These are phyloP conservation scores for Amylostereum areolatum DNA, from an alignment of 1,284 basidiomycete genomes.

Conservation along the genomic window DNA sequence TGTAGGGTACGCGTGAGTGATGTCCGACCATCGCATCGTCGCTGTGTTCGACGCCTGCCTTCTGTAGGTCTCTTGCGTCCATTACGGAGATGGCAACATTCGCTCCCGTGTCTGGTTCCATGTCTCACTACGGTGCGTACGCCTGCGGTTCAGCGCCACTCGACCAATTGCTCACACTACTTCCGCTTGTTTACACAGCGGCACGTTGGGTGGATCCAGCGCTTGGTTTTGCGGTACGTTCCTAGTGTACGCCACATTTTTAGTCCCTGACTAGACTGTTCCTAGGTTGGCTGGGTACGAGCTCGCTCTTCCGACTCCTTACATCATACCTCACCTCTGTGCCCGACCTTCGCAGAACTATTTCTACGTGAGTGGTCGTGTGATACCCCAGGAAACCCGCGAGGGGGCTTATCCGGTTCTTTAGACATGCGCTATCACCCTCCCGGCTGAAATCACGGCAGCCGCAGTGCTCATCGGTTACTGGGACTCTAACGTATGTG, in stretches of 20 bases:
- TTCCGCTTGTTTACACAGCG: slow-evolving; percentile 2
- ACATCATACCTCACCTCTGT: too few relatives aligned
- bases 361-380: slow-evolving; percentile 13
- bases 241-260: too few relatives aligned
- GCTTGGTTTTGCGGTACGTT: slow-evolving; percentile 13
- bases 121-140: slow-evolving; percentile 10
- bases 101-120: slow-evolving; percentile 12
- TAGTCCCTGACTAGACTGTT: too few relatives aligned
- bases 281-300: slow-evolving; percentile 15
- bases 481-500: slow-evolving; percentile 14
- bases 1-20: slow-evolving; percentile 12
- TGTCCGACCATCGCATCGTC: not conserved
- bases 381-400: too few relatives aligned
- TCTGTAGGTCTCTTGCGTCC: slow-evolving; percentile 10
- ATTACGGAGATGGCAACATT: slow-evolving; percentile 13
- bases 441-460: slow-evolving; percentile 15
- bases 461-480: slow-evolving; percentile 10
- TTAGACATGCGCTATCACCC: slow-evolving; percentile 12
- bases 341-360: slow-evolving; percentile 14
- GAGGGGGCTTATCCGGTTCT: too few relatives aligned
- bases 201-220: slow-evolving; percentile 16
- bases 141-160: too few relatives aligned
- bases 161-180: too few relatives aligned
- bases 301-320: too few relatives aligned
- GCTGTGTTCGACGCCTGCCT: not conserved